Evolutionary conservation across 1,284 basidiomycete species (phyloP), one percentile per base, ranked within the genome.

Genomic region (Amylostereum areolatum): DNA sequence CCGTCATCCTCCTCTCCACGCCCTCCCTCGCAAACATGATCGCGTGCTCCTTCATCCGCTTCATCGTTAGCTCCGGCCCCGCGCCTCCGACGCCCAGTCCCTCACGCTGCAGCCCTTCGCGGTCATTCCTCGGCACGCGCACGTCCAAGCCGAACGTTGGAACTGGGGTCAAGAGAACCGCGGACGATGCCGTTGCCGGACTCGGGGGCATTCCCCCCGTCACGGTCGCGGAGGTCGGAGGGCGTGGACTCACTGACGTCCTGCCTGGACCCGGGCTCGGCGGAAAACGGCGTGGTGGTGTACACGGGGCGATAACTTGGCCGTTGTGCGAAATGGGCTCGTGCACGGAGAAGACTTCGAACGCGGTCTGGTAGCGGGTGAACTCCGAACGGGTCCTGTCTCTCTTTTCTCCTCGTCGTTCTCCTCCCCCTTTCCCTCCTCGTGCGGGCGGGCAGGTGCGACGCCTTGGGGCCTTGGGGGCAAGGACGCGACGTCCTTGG

Each of bases 41-140:
- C 41, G 41, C 41, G 7, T n/a, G 8, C 41, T 43, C 41, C 25
- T 43, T 43, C 41, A 43, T 43, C 25, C 41, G 41, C 41, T 43
- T 28, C 8, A 43, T 43, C n/a, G 41, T 43, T 28, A 11, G 27
- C 28, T 43, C 41, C 6, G 30, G 25, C 8, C 25, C 41, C 5
- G n/a, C 41, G n/a, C 12, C 41, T 28, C 25, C 41, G 8, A 28
- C 11, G 12, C 25, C 8, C 41, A 24, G 30, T 24, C 28, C 37
- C 37, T 12, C 7, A 12, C 27, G n/a, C n/a, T 12, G 27, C n/a
- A 39, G 6, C n/a, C n/a, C 37, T 18, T 39, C n/a, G 37, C n/a
- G 12, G n/a, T 25, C 7, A 25, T 12, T 25, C n/a, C 27, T 7
- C 27, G n/a, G 12, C 37, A 25, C 7, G n/a, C 37, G 37, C 6